These are phyloP conservation scores for Chamaenerion angustifolium DNA, from an alignment of 345 rosid genomes.

Conservation along the genomic window DNA sequence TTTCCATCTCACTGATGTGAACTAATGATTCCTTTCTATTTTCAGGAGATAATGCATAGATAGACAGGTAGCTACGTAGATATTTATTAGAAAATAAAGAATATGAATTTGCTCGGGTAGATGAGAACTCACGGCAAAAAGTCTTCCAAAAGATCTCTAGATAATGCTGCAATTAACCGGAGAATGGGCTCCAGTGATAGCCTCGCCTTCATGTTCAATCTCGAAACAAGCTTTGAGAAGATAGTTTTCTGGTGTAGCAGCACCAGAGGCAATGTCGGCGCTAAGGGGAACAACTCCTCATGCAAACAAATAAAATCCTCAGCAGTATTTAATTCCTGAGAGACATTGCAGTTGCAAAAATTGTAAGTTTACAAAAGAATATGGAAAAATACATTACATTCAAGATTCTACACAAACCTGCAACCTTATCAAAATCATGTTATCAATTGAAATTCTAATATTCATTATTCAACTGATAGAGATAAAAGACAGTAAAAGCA, in stretches of 20 bases:
- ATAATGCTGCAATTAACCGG: slow-evolving; percentile 72
- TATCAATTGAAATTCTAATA: too few species aligned
- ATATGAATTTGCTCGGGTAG: slow-evolving; percentile 4
- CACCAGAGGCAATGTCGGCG: slow-evolving; percentile 53
- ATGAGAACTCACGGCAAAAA: slow-evolving; percentile 52
- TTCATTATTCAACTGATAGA: background rate
- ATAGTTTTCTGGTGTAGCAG: slow-evolving; percentile 55
- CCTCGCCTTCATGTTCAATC: slow-evolving; percentile 71
- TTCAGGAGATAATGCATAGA: background rate
- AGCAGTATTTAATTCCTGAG: slow-evolving; percentile 82
- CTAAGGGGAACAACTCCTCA: slow-evolving; percentile 58
- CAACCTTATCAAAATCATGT: too few species aligned
- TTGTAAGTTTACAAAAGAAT: background rate
- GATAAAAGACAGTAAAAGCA: slow-evolving; percentile 1
- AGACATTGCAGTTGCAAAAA: background rate
- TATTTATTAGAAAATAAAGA: background rate
- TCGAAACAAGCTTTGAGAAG: slow-evolving; percentile 45
- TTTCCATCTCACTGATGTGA: too few species aligned
- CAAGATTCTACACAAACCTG: too few species aligned
- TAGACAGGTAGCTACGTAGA: background rate
- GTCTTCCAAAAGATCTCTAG: slow-evolving; percentile 74
- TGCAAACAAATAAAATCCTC: slow-evolving; percentile 78
- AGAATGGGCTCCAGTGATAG: slow-evolving; percentile 84
- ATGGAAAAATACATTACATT: too few species aligned
- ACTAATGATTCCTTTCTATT: too few species aligned